Evolutionary conservation across 2,329 filamentous ascomycete species (phyloP), one percentile per base, ranked within the genome.

Genomic region (Alternaria brassicicola): DNA sequence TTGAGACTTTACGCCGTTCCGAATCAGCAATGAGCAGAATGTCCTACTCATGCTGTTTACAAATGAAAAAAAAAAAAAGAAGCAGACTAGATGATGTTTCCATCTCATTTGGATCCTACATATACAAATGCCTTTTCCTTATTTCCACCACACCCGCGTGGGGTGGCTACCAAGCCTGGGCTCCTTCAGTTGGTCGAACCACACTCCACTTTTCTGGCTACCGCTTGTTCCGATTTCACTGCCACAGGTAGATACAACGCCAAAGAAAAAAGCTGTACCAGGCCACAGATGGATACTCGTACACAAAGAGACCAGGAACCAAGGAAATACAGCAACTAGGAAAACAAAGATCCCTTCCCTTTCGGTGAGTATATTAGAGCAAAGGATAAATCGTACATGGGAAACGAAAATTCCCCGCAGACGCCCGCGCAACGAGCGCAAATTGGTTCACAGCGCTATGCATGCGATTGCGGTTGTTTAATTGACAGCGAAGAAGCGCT

Each of bases 401-500:
- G 60, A 58, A 61, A 57, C 21, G 17, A 39, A 21, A 17, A 12
- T 30, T 48, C 28, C 35, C 33, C 26, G 49, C 42, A 39, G 54
- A n/a, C 38, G 49, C 57, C 57, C 43, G 52, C 57, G 25, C 53
- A 52, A 46, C 59, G 57, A 39, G 47, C 52, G 13, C 41, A 17
- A 26, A 46, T 45, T 28, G 6, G 23, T 28, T 43, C n/a, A 26
- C 15, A 23, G 2, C 15, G 19, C 10, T 4, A 15, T 13, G 12
- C 25, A 38, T 15, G 10, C 4, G 13, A n/a, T 25, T 42, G 9
- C 6, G 30, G 21, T 17, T 8, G 8, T 49, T 38, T 58, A 63
- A 53, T 19, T 52, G 10, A 42, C 30, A n/a, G 62, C 57, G 35
- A 74, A 74, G 58, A 76, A 74, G 9, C 65, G 62, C 60, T 63